Base-by-base conservation (phyloP, 768 basidiomycete genomes). In the Xerocomellus intermedius region DNA sequence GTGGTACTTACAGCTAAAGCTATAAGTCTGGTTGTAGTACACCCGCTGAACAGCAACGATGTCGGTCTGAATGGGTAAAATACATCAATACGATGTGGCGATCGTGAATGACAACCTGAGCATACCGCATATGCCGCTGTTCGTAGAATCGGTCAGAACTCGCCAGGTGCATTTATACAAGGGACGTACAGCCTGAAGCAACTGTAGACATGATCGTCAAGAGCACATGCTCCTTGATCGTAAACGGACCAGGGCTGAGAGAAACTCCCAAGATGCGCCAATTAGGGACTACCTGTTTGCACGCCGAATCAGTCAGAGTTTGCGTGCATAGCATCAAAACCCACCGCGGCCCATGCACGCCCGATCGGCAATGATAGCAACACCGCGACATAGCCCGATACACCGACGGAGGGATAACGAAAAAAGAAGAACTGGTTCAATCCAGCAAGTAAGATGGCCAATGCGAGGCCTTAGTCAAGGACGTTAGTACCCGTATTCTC, bases 371-470 rank as follows among this genome's bases (percentile, higher is more conserved):
- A 85, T 6, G 81, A 80, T 8, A 91, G 63, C 16, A 93, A 73
- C 58, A 88, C 84, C 0, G 87, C 85, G n/a, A 90, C 84, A 52
- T 87, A 77, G 75, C 65, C 61, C 42, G 64, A 70, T 53, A 79
- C 50, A 12, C 24, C 19, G 44, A 75, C 69, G 14, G 75, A 70
- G 5, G 87, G 87, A 63, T 82, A 89, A 28, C 87, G 81, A 60
- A 89, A 82, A 68, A 79, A 85, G 70, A 89, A 89, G 72, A 88
- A 89, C 62, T 89, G 87, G 69, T 90, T 90, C 75, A 89, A 75
- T 41, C 87, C 86, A 0, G 88, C 78, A 21, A 90, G 76, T 47
- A 91, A 21, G 58, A 86, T 71, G 0, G 84, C 75, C 79, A 81
- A 85, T 0, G 69, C 22, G 2, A 83, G 56, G 2, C 69, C 71